A percentile compares a stretch with the other conserved stretches of the same genome.
phyloP scores from a whole-genome alignment of 2,329 filamentous ascomycete genomes.

The Alternaria longipes region DNA sequence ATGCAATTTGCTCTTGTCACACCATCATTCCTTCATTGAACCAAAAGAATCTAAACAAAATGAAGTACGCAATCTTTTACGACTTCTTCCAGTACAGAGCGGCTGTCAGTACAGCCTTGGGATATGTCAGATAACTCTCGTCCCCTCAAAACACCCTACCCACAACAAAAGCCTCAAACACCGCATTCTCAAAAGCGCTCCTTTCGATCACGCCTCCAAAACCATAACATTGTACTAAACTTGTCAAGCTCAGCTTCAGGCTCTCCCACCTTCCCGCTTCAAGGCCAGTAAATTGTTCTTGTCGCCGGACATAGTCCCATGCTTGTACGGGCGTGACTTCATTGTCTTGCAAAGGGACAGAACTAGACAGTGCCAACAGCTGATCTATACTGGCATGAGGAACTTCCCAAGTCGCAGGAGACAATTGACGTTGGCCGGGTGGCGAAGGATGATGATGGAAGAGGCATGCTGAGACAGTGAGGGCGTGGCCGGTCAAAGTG shows the following conservation, averaged over 20 bases:
- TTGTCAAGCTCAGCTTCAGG: slow-evolving; percentile 21
- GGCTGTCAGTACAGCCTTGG: no score
- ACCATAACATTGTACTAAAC: slow-evolving; percentile 46
- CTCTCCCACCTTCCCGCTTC: slow-evolving; percentile 29
- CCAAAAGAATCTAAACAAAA: no score
- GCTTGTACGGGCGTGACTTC: slow-evolving; percentile 52
- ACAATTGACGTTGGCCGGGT: slow-evolving; percentile 8
- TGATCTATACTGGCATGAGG: slow-evolving; percentile 28
- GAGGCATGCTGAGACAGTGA: slow-evolving; percentile 42
- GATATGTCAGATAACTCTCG: background rate
- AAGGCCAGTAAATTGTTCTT: slow-evolving; percentile 34
- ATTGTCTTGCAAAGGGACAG: slow-evolving; percentile 27
- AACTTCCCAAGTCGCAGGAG: slow-evolving; percentile 24
- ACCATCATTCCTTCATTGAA: no score
- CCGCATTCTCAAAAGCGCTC: slow-evolving; percentile 21
- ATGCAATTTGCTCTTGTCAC: no score
- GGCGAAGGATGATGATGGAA: slow-evolving; percentile 28
- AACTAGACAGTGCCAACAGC: slow-evolving; percentile 30
- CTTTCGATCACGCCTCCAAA: slow-evolving; percentile 33
- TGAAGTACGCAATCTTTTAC: no score
- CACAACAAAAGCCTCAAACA: slow-evolving; percentile 27
- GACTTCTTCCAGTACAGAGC: no score
- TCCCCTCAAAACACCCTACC: slow-evolving; percentile 20
- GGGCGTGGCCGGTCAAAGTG: slow-evolving; percentile 40
- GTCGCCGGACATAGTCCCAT: slow-evolving; percentile 46